These are phyloP conservation scores for Leucocoprinus leucothites DNA, from an alignment of 768 basidiomycete genomes.

Conservation along the genomic window DNA sequence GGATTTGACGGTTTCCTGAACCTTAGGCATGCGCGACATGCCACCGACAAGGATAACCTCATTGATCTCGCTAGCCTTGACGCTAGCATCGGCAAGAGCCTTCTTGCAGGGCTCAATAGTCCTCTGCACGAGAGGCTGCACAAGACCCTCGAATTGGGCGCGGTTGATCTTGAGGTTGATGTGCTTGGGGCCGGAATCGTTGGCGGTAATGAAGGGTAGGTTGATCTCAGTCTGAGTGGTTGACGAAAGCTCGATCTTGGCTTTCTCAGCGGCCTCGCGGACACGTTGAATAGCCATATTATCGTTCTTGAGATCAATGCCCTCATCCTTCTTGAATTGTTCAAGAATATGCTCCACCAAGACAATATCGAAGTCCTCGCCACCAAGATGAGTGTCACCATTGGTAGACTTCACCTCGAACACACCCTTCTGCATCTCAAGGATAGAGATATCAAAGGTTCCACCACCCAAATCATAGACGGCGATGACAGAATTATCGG, in stretches of 20 bases:
- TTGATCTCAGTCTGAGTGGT: conserved; percentile 96
- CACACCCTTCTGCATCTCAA: conserved; percentile 99
- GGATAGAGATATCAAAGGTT: conserved; percentile 98
- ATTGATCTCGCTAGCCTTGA: conserved; percentile 90
- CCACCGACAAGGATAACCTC: conserved; percentile 99
- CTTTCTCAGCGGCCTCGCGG: conserved; percentile 98
- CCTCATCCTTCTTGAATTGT: conserved; percentile 93
- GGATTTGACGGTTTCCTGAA: conserved; percentile 88
- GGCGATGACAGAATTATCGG: conserved; percentile 84
- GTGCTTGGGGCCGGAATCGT: conserved; percentile 93
- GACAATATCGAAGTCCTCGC: conserved; percentile 93
- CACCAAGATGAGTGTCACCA: conserved; percentile 96
- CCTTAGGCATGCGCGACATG: conserved; percentile 97
- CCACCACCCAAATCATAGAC: conserved; percentile 99
- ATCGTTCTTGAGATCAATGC: conserved; percentile 79
- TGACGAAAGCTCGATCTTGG: conserved; percentile 96
- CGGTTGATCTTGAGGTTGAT: conserved; percentile 91
- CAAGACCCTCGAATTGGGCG: conserved; percentile 87
- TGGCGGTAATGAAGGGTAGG: conserved; percentile 96
- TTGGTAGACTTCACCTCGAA: conserved; percentile 99
- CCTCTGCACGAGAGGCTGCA: conserved; percentile 77
- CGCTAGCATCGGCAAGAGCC: conserved; percentile 89
- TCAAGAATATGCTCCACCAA: conserved; percentile 82
- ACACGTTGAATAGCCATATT: conserved; percentile 98
- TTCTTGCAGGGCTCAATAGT: conserved; percentile 97